A percentile compares a stretch with the other conserved stretches of the same genome.
Evolutionary conservation across 192 early-diverging fungal genomes (phyloP).

Genomic region (Backusella liffmaniae): DNA sequence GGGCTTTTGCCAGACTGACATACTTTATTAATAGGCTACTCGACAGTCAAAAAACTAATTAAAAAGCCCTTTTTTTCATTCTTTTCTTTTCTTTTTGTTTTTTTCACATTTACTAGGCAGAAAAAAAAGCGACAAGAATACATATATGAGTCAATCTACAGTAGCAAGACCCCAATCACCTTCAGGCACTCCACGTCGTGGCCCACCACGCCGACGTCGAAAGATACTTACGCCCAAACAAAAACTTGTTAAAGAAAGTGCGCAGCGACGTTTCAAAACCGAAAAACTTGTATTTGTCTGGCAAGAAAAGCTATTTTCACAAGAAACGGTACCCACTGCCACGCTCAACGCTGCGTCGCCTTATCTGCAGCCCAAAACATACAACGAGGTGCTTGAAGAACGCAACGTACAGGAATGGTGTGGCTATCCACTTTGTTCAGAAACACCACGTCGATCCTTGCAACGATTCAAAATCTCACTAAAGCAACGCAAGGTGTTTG

Average conservation of each 20-base stretch:
- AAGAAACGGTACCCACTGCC: background rate
- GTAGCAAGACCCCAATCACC: background rate
- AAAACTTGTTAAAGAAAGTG: slow-evolving; percentile 26
- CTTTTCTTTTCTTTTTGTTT: background rate
- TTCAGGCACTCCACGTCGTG: background rate
- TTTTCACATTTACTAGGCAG: background rate
- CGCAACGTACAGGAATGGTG: slow-evolving; percentile 65
- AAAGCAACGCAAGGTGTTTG: slow-evolving; percentile 72
- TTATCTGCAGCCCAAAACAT: slow-evolving; percentile 66
- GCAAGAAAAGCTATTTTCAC: slow-evolving; percentile 36
- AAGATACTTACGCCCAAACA: slow-evolving; percentile 23
- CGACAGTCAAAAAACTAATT: background rate
- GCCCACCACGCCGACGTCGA: background rate
- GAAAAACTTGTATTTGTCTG: slow-evolving; percentile 32
- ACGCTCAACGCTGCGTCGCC: slow-evolving; percentile 43
- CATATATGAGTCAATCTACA: background rate
- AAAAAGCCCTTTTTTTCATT: too few species aligned
- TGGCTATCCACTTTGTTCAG: slow-evolving; percentile 79
- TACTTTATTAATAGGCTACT: background rate
- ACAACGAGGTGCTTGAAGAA: slow-evolving; percentile 72
- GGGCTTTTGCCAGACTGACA: background rate
- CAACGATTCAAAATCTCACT: slow-evolving; percentile 68
- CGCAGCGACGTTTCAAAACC: slow-evolving; percentile 22
- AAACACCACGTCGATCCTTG: slow-evolving; percentile 41
- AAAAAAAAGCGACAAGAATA: background rate